Evolutionary conservation across 2,329 filamentous ascomycete genomes (phyloP), one percentile per base, ranked within the genome.

Genomic region (Penicillium paneum): DNA sequence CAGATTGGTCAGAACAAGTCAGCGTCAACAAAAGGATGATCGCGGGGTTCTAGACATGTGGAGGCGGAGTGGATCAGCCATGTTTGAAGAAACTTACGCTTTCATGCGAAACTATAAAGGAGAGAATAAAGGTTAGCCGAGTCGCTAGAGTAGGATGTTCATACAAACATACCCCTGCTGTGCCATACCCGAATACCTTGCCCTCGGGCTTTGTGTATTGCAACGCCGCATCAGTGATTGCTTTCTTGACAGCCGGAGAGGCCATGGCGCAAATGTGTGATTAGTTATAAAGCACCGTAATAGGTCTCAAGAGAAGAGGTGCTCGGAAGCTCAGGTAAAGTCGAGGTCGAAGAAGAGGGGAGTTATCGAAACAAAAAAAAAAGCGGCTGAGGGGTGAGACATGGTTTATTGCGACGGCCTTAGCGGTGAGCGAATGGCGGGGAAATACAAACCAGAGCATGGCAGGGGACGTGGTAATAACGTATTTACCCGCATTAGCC

Each of bases 81-180:
- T 26, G 32, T 26, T 49, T 54, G 52, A 55, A 55, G 48, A 54
- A 57, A 71, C 81, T 74, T 79, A 86, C 83, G 85, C 84, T 76
- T 85, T 87, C 78, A 87, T 87, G 55, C 85, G 84, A 71, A 88
- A 88, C 83, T 86, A 62, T 49, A 54, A 52, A 19, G 34, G 54
- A 46, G 48, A 58, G 45, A 44, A 57, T 41, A 56, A 47, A 50
- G 58, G 58, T 67, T 56, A 62, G 58, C 39, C 29, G 46, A 34
- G 24, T 45, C 21, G 54, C 28, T 51, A 38, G 19, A 26, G 28
- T n/a, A 28, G 24, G 21, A 21, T 19, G 42, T 29, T 29, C 17
- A 44, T 56, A 31, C 34, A 21, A 49, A 77, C 82, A 72, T 76
- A 85, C 83, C 56, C 82, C 82, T 56, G 82, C 82, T 56, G 82